Percentiles rank a stretch among this genome's conserved stretches.
These are phyloP conservation scores for Candida endomychidarum DNA, from an alignment of 805 yeast genomes.

Conservation along the genomic window DNA sequence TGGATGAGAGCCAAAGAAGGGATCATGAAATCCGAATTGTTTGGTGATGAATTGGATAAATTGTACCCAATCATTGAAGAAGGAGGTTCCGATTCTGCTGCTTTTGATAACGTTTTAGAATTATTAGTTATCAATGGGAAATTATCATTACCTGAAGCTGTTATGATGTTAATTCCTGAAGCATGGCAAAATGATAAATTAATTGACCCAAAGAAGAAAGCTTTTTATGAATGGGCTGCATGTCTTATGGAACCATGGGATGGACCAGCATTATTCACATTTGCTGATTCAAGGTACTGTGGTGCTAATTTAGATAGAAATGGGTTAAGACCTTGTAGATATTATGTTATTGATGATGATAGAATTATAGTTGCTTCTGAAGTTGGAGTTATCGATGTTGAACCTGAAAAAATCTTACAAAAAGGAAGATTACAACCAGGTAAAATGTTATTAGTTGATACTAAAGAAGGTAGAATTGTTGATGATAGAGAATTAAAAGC, in stretches of 20 bases:
- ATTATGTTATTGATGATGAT: slow-evolving; percentile 91
- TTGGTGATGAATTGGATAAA: slow-evolving; percentile 89
- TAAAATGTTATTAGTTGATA: slow-evolving; percentile 91
- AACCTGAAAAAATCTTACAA: slow-evolving; percentile 74
- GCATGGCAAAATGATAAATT: slow-evolving; percentile 90
- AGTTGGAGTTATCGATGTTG: slow-evolving; percentile 94
- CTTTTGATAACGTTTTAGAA: slow-evolving; percentile 93
- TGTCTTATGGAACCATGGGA: slow-evolving; percentile 99
- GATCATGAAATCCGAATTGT: slow-evolving; percentile 82
- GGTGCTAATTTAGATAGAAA: slow-evolving; percentile 98
- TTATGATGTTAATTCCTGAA: slow-evolving; percentile 95
- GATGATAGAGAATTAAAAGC: slow-evolving; percentile 88
- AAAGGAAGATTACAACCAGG: slow-evolving; percentile 97
- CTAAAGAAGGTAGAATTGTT: slow-evolving; percentile 87
- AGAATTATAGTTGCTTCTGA: slow-evolving; percentile 97
- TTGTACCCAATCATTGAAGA: slow-evolving; percentile 95
- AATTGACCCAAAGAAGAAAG: slow-evolving; percentile 89
- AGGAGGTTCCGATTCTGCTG: slow-evolving; percentile 98
- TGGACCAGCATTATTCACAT: slow-evolving; percentile 96
- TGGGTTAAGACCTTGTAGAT: slow-evolving; percentile 97
- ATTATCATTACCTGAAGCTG: slow-evolving; percentile 90
- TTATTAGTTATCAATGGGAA: slow-evolving; percentile 89
- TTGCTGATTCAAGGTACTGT: slow-evolving; percentile 96
- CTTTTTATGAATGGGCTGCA: slow-evolving; percentile 99
- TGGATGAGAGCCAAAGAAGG: slow-evolving; percentile 99